phyloP scores from a whole-genome alignment of 2,329 filamentous ascomycete genomes.

The Aspergillus ochraceus region DNA sequence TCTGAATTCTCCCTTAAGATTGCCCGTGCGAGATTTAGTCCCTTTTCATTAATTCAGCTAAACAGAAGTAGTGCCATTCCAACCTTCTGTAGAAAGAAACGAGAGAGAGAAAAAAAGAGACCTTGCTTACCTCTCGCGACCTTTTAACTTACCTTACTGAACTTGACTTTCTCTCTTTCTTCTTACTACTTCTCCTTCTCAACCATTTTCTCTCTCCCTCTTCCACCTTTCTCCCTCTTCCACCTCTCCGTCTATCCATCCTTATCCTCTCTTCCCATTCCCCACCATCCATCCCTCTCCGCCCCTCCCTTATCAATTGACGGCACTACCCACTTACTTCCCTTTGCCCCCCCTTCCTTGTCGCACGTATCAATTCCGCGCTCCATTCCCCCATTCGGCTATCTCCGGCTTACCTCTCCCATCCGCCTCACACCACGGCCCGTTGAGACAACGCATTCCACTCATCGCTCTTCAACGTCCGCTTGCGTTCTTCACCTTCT shows the following conservation, averaged over 20 bases:
- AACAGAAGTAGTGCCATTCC: not conserved
- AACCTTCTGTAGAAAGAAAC: not conserved
- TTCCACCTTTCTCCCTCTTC: not conserved
- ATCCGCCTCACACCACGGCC: not conserved
- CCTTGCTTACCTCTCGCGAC: not conserved
- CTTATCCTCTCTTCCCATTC: not conserved
- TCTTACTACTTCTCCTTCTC: not conserved
- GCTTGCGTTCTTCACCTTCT: not conserved
- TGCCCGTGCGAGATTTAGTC: not conserved
- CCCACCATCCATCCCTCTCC: constrained; percentile 3
- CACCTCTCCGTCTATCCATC: not conserved
- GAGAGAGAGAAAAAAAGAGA: not conserved
- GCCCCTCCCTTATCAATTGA: constrained; percentile 1
- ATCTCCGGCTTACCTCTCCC: constrained; percentile 26
- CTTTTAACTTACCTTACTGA: not conserved
- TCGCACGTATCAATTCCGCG: constrained; percentile 26
- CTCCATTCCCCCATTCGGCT: constrained; percentile 19
- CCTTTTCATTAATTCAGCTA: not conserved
- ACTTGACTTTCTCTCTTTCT: not conserved
- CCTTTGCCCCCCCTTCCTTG: constrained; percentile 8
- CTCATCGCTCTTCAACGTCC: not conserved
- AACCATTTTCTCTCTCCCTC: not conserved
- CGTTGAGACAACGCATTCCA: not conserved
- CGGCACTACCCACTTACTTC: not conserved
- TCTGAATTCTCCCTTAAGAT: not conserved